Percentiles rank a stretch among this genome's conserved stretches.
These are phyloP conservation scores for Bipolaris sorokiniana DNA, from an alignment of 2,329 filamentous ascomycete species.

Conservation along the genomic window DNA sequence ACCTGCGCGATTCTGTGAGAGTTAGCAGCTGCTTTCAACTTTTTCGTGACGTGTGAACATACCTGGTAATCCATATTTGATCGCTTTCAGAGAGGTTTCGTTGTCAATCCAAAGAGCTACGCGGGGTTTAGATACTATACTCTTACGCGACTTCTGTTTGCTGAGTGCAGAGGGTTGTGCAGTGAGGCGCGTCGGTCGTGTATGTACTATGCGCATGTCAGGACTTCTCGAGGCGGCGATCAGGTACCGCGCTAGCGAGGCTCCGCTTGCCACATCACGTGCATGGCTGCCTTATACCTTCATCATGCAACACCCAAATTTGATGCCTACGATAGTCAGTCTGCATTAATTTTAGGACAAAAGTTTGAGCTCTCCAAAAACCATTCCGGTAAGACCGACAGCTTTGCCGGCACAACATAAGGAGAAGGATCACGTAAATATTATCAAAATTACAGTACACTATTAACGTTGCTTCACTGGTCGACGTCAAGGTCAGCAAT, in stretches of 20 bases:
- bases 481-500: conserved; percentile 24
- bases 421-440: background rate
- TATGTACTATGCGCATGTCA: conserved; percentile 16
- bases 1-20: conserved; percentile 80
- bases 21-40: conserved; percentile 21
- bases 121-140: background rate
- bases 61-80: conserved; percentile 60
- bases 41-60: conserved; percentile 16
- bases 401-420: background rate
- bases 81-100: background rate
- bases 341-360: background rate
- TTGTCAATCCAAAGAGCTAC: conserved; percentile 6
- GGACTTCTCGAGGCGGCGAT: conserved; percentile 30
- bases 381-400: background rate
- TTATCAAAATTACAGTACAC: background rate
- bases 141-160: conserved; percentile 2
- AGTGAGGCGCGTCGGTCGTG: conserved; percentile 18
- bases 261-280: conserved; percentile 19
- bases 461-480: background rate
- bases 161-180: conserved; percentile 1
- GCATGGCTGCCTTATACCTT: conserved; percentile 8
- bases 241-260: conserved; percentile 25
- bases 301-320: background rate
- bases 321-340: background rate
- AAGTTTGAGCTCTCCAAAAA: background rate